Conservation (phyloP, 2,329 filamentous ascomycete genomes). For the Ophiocordyceps sinensis region DNA sequence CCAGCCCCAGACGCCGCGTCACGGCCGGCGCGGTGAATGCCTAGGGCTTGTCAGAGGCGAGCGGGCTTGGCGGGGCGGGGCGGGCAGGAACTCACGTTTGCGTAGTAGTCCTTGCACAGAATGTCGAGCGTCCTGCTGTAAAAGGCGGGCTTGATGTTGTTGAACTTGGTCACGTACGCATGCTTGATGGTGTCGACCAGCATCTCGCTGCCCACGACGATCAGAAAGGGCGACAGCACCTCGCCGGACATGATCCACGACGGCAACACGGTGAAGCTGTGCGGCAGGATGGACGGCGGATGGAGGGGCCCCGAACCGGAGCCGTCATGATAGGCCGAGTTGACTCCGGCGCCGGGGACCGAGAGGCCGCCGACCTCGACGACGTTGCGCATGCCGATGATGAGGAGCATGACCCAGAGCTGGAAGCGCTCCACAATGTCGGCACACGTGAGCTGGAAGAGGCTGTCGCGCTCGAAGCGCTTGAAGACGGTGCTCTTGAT, state of each 20-base stretch:
- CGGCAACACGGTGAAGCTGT: conserved; percentile 81
- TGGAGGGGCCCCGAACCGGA: conserved; percentile 45
- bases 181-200: conserved; percentile 95
- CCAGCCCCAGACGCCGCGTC: conserved; percentile 76
- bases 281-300: conserved; percentile 64
- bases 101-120: conserved; percentile 94
- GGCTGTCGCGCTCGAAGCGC: conserved; percentile 93
- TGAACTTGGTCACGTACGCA: conserved; percentile 96
- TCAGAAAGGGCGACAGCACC: conserved; percentile 79
- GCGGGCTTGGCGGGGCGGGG: background rate
- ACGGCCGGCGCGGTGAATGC: conserved; percentile 85
- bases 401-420: conserved; percentile 91
- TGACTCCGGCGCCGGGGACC: conserved; percentile 37
- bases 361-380: conserved; percentile 86
- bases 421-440: conserved; percentile 97
- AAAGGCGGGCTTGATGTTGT: conserved; percentile 83
- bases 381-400: conserved; percentile 91
- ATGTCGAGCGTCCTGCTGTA: conserved; percentile 88
- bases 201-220: conserved; percentile 94
- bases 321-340: conserved; percentile 29
- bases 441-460: conserved; percentile 91
- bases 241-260: conserved; percentile 66
- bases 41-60: conserved; percentile 20
- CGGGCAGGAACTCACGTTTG: conserved; percentile 47
- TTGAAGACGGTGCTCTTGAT: conserved; percentile 99